Evolutionary conservation across 2,329 filamentous ascomycete species (phyloP).

Genomic region (Chaetothyriales sp.): DNA sequence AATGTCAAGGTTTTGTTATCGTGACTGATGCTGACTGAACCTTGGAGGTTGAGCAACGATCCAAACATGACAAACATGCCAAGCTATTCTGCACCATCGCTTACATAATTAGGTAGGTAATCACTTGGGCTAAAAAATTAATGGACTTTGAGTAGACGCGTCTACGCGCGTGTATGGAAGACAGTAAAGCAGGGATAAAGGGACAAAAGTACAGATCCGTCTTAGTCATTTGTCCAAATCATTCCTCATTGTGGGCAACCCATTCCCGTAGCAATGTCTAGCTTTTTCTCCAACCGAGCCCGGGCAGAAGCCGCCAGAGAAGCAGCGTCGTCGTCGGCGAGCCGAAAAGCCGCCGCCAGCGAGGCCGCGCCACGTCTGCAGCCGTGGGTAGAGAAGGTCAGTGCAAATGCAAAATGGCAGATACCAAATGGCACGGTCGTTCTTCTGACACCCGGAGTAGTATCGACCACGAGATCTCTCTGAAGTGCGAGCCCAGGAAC

Average conservation of each 20-base stretch:
- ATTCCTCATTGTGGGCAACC: not conserved
- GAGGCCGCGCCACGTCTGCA: conserved; percentile 55
- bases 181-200: not conserved
- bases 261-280: conserved; percentile 46
- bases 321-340: conserved; percentile 50
- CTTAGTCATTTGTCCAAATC: no score
- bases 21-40: no score
- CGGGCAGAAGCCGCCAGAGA: conserved; percentile 46
- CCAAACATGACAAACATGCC: no score
- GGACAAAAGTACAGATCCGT: not conserved
- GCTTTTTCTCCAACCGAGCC: conserved; percentile 92
- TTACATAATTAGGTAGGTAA: no score
- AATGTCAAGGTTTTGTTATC: no score
- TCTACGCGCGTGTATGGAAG: not conserved
- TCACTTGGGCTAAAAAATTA: no score
- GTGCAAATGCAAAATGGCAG: conserved; percentile 1
- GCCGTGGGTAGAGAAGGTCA: conserved; percentile 87
- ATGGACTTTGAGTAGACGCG: no score
- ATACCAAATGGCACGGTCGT: not conserved
- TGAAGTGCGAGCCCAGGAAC: conserved; percentile 94
- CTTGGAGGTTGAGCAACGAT: no score
- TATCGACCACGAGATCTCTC: conserved; percentile 86
- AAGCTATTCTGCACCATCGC: no score
- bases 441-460: not conserved
- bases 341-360: conserved; percentile 49